These are phyloP conservation scores for Nakaseomyces sp. DNA, from an alignment of 1,139 yeast genomes.

Conservation along the genomic window DNA sequence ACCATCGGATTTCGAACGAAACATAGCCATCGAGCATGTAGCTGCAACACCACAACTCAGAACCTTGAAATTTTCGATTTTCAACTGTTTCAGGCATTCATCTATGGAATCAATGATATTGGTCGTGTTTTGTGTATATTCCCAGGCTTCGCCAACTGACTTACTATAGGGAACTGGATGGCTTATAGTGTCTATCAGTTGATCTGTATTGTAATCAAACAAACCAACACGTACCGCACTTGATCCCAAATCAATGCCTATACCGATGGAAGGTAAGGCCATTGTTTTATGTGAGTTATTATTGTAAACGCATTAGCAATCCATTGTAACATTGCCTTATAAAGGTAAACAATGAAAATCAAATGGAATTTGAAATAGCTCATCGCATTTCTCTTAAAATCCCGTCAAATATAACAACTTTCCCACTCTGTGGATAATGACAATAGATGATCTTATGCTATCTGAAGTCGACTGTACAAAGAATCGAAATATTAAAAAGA, in stretches of 20 bases:
- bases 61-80: slow-evolving; percentile 13
- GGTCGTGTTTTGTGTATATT: slow-evolving; percentile 38
- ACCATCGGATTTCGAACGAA: slow-evolving; percentile 10
- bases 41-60: slow-evolving; percentile 36
- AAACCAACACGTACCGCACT: slow-evolving; percentile 39
- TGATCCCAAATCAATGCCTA: slow-evolving; percentile 52
- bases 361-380: too few species aligned
- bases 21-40: slow-evolving; percentile 48
- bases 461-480: too few species aligned
- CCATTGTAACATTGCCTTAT: too few species aligned
- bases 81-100: slow-evolving; percentile 16
- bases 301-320: too few species aligned
- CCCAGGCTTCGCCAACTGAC: slow-evolving; percentile 12
- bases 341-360: too few species aligned
- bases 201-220: slow-evolving; percentile 17
- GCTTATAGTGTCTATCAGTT: slow-evolving; percentile 14
- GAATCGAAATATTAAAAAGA: too few species aligned
- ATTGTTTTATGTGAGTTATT: too few species aligned
- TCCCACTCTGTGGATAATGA: too few species aligned
- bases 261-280: slow-evolving; percentile 10
- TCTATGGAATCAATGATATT: slow-evolving; percentile 33
- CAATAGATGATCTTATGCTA: too few species aligned
- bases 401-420: too few species aligned
- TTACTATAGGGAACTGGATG: slow-evolving; percentile 23
- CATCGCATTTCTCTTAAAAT: too few species aligned